phyloP scores from a whole-genome alignment of 2,329 filamentous ascomycete genomes.

The Parastagonospora nodorum region DNA sequence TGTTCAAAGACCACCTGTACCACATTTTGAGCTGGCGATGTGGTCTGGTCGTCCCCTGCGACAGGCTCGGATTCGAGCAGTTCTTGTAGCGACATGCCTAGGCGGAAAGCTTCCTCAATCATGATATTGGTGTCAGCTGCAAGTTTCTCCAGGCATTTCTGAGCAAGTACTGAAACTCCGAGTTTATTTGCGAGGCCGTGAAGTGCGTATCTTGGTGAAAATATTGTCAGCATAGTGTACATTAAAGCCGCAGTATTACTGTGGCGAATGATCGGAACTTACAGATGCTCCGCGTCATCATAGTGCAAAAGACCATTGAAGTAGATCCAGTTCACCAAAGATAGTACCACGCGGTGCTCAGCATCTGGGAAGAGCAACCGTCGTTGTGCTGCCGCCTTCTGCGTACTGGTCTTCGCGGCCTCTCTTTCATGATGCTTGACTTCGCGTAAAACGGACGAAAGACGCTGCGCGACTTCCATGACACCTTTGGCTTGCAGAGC shows the following conservation, averaged over 20 bases:
- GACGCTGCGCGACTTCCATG: neutral
- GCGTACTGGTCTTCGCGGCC: neutral
- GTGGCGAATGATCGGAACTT: no score
- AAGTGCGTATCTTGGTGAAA: constrained; percentile 11
- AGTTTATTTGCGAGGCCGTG: constrained; percentile 19
- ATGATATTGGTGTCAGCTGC: constrained; percentile 1
- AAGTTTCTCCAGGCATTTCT: constrained; percentile 17
- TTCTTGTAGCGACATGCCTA: constrained; percentile 7
- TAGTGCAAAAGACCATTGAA: constrained; percentile 1
- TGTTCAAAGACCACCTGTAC: constrained; percentile 21
- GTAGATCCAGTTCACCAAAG: constrained; percentile 28
- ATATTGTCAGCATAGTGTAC: no score
- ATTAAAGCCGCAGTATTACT: no score
- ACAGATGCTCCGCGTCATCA: constrained; percentile 11
- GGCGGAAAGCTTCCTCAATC: constrained; percentile 4
- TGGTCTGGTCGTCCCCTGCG: neutral
- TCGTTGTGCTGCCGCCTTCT: constrained; percentile 23
- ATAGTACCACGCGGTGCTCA: constrained; percentile 10
- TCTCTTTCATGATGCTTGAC: constrained; percentile 14
- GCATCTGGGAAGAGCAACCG: constrained; percentile 16
- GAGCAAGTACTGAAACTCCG: constrained; percentile 13
- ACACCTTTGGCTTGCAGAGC: constrained; percentile 15
- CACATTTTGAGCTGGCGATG: neutral
- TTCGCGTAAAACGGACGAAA: constrained; percentile 4
- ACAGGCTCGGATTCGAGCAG: constrained; percentile 5